Base-by-base conservation (phyloP, 768 basidiomycete species). In the Tricholoma flavovirens region DNA sequence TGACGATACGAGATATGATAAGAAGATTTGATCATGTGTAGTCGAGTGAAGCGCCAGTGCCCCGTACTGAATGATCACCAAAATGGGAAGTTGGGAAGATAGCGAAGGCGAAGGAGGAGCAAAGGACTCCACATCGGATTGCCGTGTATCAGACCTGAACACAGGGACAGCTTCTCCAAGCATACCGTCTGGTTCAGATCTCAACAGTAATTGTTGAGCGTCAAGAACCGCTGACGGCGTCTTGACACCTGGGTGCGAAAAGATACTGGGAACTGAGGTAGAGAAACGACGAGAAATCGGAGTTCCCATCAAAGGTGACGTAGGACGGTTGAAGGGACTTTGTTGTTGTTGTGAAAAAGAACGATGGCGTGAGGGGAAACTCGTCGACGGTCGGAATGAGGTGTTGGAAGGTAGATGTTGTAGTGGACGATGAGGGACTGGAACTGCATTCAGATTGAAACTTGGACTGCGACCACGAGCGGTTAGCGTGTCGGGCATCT, bases 41-140 rank as follows among this genome's bases (percentile, higher is more conserved):
- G 88, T 92, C 36, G 84, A 84, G 66, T 97, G 94, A 50, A 98
- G 70, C 4, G 94, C 94, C 59, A 98, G 75, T 59, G 93, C 73
- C 17, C 90, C 90, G 69, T 97, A 97, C 72, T 97, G 95, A 15
- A 90, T 65, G 62, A 98, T 97, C 64, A 98, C 83, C 60, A 88
- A 67, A 32, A 92, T 65, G 5, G 96, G 96, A 26, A 98, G 74
- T 64, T 88, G 84, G 19, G 84, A 86, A 59, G 82, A 71, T 59
- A 91, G 68, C 11, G 88, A 86, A 2, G 83, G 84, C 17, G 80
- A 75, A 63, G 83, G 83, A 67, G 82, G 83, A 9, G 67, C 59
- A 11, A 72, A 64, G 14, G 69, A 76, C 54, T 82, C 79, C 4
- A 72, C 60, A 38, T 74, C 75, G 24, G 56, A 59, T 43, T 67